Percentiles rank a stretch among this genome's conserved stretches.
These are phyloP conservation scores for Amauroascus verrucosus DNA, from an alignment of 2,329 filamentous ascomycete species.

Conservation along the genomic window DNA sequence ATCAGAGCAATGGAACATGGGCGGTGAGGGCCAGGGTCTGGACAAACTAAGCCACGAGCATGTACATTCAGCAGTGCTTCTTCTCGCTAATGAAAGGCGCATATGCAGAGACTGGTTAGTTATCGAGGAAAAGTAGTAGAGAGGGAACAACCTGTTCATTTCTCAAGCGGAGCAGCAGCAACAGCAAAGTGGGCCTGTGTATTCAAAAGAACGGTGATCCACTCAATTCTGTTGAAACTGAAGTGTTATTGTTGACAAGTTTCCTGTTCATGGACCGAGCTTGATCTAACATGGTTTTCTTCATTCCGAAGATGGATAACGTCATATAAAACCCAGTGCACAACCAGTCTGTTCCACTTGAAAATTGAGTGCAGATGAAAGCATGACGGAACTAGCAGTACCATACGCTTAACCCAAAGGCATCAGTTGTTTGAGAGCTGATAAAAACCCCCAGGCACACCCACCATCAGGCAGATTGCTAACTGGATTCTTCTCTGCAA, in stretches of 20 bases:
- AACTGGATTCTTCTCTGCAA: no score
- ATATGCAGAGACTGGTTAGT: no score
- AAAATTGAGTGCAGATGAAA: neutral
- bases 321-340: neutral
- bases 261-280: neutral
- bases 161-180: neutral
- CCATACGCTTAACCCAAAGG: neutral
- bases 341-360: neutral
- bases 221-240: neutral
- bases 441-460: no score
- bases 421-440: neutral
- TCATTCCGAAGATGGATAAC: conserved; percentile 2
- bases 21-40: neutral
- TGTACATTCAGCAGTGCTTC: no score
- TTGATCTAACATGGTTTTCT: neutral
- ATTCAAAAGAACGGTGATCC: no score
- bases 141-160: neutral
- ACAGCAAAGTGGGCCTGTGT: neutral
- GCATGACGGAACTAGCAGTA: neutral
- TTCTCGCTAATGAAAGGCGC: no score
- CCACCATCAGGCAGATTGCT: no score
- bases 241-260: neutral
- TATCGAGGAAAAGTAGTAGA: neutral
- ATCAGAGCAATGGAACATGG: neutral
- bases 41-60: neutral